Evolutionary conservation across 352 stramenopile genomes (phyloP).

Genomic region (Phytophthora tubulina): DNA sequence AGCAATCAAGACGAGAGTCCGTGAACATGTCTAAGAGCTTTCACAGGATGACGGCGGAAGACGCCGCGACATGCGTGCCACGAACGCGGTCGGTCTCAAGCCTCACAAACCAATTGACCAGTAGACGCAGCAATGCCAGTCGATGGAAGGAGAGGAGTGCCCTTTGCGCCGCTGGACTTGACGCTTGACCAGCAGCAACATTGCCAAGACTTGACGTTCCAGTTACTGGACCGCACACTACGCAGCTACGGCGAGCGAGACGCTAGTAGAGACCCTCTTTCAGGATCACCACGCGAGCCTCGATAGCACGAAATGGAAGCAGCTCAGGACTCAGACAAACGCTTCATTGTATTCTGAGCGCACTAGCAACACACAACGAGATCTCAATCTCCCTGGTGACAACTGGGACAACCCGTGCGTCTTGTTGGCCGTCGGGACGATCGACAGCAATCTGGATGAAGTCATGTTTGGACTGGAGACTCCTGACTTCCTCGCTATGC

Average conservation of each 20-base stretch:
- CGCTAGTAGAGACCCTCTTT: not conserved
- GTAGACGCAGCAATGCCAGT: not conserved
- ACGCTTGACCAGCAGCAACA: conserved; percentile 17
- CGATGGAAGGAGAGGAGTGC: not conserved
- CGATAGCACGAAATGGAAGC: conserved; percentile 21
- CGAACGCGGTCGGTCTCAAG: not conserved
- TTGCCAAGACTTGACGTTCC: conserved; percentile 22
- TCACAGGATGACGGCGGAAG: conserved; percentile 12
- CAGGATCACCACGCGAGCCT: conserved; percentile 8
- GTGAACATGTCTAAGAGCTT: not conserved
- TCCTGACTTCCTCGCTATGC: conserved; percentile 12
- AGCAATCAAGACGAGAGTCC: conserved; percentile 5
- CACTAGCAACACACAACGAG: not conserved
- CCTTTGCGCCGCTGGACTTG: conserved; percentile 21
- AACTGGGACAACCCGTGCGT: conserved; percentile 22
- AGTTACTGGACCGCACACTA: conserved; percentile 30
- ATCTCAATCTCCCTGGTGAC: conserved; percentile 7
- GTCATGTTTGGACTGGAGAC: conserved; percentile 29
- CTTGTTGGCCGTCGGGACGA: conserved; percentile 20
- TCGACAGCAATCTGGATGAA: conserved; percentile 16
- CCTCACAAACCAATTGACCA: conserved; percentile 21
- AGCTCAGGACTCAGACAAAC: conserved; percentile 24
- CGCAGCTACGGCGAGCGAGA: conserved; percentile 26
- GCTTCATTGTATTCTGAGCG: conserved; percentile 27
- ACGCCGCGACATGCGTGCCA: not conserved